Evolutionary conservation across 306 rosid species (phyloP).

Genomic region (Cotoneaster glaucophyllus): DNA sequence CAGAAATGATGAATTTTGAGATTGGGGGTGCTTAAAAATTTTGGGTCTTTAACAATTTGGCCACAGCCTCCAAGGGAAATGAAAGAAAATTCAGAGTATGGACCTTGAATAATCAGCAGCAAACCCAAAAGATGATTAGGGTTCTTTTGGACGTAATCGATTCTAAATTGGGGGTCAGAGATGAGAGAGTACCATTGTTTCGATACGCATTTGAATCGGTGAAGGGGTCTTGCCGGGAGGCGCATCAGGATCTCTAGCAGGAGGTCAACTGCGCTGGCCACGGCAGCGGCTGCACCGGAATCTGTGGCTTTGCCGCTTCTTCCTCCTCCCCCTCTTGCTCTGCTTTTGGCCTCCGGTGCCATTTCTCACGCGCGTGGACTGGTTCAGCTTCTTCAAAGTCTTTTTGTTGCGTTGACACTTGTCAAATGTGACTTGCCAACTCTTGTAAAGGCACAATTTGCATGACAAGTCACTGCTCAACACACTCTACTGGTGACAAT

Average conservation of each 20-base stretch:
- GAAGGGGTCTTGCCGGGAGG: neutral
- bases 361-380: neutral
- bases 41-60: neutral
- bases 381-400: neutral
- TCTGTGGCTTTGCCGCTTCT: neutral
- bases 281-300: neutral
- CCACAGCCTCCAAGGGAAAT: neutral
- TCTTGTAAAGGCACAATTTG: neutral
- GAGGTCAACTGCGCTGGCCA: neutral
- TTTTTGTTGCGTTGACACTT: neutral
- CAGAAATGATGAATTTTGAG: constrained; percentile 18
- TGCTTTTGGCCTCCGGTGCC: neutral
- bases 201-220: neutral
- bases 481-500: neutral
- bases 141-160: neutral
- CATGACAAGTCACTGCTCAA: neutral
- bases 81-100: neutral
- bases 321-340: neutral
- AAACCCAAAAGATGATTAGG: neutral
- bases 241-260: neutral
- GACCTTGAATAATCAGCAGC: neutral
- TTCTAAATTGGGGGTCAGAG: neutral
- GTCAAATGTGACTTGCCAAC: neutral
- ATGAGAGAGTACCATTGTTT: constrained; percentile 1
- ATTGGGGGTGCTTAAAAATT: neutral